phyloP scores from a whole-genome alignment of 345 rosid genomes.

The Populus pruinosa region DNA sequence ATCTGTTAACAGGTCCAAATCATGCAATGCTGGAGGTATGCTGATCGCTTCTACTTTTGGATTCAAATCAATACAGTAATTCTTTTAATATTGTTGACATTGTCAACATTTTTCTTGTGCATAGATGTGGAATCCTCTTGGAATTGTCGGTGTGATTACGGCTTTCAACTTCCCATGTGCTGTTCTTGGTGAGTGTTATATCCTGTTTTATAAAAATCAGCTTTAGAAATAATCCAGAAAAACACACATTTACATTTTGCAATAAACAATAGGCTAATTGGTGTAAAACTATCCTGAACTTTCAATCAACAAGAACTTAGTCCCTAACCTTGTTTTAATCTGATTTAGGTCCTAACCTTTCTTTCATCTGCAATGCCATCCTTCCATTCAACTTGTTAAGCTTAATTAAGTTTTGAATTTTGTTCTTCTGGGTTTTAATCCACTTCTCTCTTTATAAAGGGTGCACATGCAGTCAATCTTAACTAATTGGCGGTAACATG shows the following conservation, averaged over 20 bases:
- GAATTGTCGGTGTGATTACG: conserved; percentile 94
- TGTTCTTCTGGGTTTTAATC: no score
- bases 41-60: conserved; percentile 13
- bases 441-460: no score
- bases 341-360: no score
- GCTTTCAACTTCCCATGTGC: conserved; percentile 98
- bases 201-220: conserved; percentile 6
- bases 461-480: no score
- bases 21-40: conserved; percentile 94
- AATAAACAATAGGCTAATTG: not conserved
- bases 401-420: no score
- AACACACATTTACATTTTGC: not conserved
- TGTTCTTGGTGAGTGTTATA: conserved; percentile 72
- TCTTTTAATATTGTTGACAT: conserved; percentile 14
- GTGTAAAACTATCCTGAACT: no score
- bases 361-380: no score
- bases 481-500: no score
- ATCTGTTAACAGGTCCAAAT: conserved; percentile 74
- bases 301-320: no score
- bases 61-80: not conserved
- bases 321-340: no score
- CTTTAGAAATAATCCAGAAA: not conserved
- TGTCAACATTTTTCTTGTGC: conserved; percentile 13
- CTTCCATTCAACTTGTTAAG: no score
- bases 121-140: conserved; percentile 98